A percentile compares a stretch with the other conserved stretches of the same genome.
Evolutionary conservation across 768 basidiomycete species (phyloP).

Genomic region (Lyophyllum semitale): DNA sequence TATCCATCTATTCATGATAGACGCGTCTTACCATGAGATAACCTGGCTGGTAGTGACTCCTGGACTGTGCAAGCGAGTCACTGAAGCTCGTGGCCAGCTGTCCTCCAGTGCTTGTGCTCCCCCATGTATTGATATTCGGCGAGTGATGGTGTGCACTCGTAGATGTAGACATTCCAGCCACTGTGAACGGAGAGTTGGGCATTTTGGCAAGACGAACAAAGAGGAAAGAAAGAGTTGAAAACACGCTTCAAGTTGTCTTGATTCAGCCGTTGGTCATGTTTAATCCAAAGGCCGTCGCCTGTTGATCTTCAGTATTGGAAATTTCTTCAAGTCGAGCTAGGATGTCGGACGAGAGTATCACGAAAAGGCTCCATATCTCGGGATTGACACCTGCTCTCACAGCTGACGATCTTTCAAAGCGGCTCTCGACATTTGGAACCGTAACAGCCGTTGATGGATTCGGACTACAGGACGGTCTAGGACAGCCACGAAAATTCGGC

Average conservation of each 20-base stretch:
- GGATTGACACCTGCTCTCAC: slow-evolving; percentile 72
- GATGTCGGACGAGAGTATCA: slow-evolving; percentile 29
- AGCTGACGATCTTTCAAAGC: slow-evolving; percentile 52
- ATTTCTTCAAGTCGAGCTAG: too few relatives aligned
- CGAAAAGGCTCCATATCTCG: slow-evolving; percentile 73
- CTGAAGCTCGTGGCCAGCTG: slow-evolving; percentile 54
- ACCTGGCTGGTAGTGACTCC: slow-evolving; percentile 79
- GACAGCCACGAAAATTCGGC: slow-evolving; percentile 69
- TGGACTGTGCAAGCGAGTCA: slow-evolving; percentile 71
- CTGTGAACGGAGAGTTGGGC: slow-evolving; percentile 51
- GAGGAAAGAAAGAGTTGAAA: not conserved
- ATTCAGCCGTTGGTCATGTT: not conserved
- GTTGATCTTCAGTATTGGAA: too few relatives aligned
- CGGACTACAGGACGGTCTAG: slow-evolving; percentile 62
- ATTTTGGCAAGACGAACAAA: slow-evolving; percentile 23
- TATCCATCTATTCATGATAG: not conserved
- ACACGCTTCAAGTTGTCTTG: not conserved
- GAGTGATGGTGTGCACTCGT: slow-evolving; percentile 46
- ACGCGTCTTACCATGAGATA: slow-evolving; percentile 68
- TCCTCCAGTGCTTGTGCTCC: slow-evolving; percentile 40
- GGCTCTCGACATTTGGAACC: slow-evolving; percentile 66
- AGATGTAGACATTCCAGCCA: slow-evolving; percentile 63
- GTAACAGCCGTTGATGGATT: slow-evolving; percentile 73
- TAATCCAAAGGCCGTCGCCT: too few relatives aligned
- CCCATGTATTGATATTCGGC: slow-evolving; percentile 55